Percentiles rank a stretch among this genome's conserved stretches.
Conservation (phyloP, 306 rosid species). For the Chamaecrista fasciculata region DNA sequence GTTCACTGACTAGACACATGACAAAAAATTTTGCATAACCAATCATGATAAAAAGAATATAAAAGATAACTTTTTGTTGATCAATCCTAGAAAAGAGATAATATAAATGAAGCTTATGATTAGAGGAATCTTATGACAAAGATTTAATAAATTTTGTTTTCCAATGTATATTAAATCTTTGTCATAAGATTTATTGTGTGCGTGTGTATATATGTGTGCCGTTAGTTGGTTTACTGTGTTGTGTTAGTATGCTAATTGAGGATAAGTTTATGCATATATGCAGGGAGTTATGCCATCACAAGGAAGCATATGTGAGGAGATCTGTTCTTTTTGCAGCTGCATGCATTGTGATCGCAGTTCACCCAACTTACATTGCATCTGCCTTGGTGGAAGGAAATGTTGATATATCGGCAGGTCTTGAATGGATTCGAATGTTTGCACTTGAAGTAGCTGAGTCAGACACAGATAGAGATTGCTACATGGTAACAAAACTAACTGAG, state of each 20-base stretch:
- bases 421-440: slow-evolving; percentile 90
- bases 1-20: too few relatives aligned
- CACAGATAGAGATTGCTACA: slow-evolving; percentile 84
- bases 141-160: too few relatives aligned
- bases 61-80: too few relatives aligned
- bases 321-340: slow-evolving; percentile 88
- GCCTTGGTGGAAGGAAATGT: slow-evolving; percentile 72
- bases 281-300: slow-evolving; percentile 81
- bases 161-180: too few relatives aligned
- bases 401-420: slow-evolving; percentile 74
- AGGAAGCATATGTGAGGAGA: slow-evolving; percentile 90
- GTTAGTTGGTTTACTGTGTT: not conserved
- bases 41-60: too few relatives aligned
- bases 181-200: too few relatives aligned
- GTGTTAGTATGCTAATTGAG: slow-evolving; percentile 12
- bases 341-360: slow-evolving; percentile 67
- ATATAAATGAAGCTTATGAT: too few relatives aligned
- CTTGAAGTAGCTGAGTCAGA: slow-evolving; percentile 77
- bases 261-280: slow-evolving; percentile 24
- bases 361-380: slow-evolving; percentile 70
- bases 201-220: slow-evolving; percentile 4
- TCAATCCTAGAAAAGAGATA: too few relatives aligned
- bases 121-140: too few relatives aligned
- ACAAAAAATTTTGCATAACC: too few relatives aligned
- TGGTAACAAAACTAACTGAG: too few relatives aligned